Evolutionary conservation across 2,329 filamentous ascomycete species (phyloP).

Genomic region (Nemania bipapillata): DNA sequence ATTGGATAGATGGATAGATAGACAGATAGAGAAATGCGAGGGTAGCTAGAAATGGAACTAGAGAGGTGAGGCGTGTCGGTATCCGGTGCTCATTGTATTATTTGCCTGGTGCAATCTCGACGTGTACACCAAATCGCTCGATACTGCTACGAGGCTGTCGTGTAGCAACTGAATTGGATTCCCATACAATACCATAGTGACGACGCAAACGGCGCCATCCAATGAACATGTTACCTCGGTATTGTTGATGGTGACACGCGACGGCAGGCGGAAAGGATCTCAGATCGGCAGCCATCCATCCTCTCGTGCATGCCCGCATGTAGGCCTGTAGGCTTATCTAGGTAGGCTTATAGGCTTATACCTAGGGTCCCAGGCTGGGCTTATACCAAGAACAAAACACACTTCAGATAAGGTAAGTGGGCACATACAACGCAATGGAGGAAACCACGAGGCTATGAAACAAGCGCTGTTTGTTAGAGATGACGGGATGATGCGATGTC

Average conservation of each 20-base stretch:
- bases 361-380: too few species aligned
- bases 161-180: slow-evolving; percentile 47
- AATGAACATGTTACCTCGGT: slow-evolving; percentile 38
- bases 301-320: slow-evolving; percentile 31
- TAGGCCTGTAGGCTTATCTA: neutral
- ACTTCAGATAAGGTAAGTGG: slow-evolving; percentile 10
- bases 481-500: slow-evolving; percentile 16
- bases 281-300: slow-evolving; percentile 36
- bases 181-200: slow-evolving; percentile 23
- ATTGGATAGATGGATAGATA: slow-evolving; percentile 2
- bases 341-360: neutral
- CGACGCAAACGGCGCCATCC: slow-evolving; percentile 48
- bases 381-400: slow-evolving; percentile 12
- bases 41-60: neutral
- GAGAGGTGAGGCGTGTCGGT: slow-evolving; percentile 44
- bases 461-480: slow-evolving; percentile 29
- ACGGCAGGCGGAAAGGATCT: slow-evolving; percentile 41
- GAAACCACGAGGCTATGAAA: slow-evolving; percentile 37
- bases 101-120: slow-evolving; percentile 38
- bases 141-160: slow-evolving; percentile 46
- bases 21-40: neutral
- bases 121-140: slow-evolving; percentile 40
- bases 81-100: slow-evolving; percentile 35
- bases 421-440: slow-evolving; percentile 15
- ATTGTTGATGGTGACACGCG: slow-evolving; percentile 40